Percentiles rank a stretch among this genome's conserved stretches.
phyloP scores from a whole-genome alignment of 805 yeast genomes.

The Saccharomycopsis fermentans region DNA sequence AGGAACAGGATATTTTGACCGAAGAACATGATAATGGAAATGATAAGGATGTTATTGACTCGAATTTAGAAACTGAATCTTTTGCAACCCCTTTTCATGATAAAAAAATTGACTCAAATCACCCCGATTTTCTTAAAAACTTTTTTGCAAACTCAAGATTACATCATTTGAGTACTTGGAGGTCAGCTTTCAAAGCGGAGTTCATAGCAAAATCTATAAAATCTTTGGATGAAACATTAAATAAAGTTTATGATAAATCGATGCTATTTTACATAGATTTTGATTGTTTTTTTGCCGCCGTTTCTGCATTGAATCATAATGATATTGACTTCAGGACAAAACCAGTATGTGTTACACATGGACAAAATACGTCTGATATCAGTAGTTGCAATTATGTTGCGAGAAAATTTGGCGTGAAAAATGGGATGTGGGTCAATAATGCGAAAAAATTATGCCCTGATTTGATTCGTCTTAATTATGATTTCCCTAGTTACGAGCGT shows the following conservation, averaged over 20 bases:
- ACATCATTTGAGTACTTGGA: conserved; percentile 86
- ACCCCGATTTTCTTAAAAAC: conserved; percentile 61
- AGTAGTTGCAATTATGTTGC: conserved; percentile 92
- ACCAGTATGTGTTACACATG: conserved; percentile 54
- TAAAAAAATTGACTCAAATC: conserved; percentile 45
- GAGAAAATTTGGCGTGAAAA: conserved; percentile 61
- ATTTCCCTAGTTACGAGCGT: conserved; percentile 61
- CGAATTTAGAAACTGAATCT: background rate
- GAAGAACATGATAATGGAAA: background rate
- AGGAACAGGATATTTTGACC: background rate
- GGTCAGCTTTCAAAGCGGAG: conserved; percentile 54
- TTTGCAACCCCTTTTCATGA: background rate
- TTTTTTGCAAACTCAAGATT: conserved; percentile 77
- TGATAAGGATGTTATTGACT: background rate
- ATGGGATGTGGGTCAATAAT: conserved; percentile 81
- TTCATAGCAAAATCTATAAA: conserved; percentile 42
- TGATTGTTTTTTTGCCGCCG: conserved; percentile 90
- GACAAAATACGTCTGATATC: conserved; percentile 54
- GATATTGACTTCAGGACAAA: conserved; percentile 38
- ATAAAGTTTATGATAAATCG: background rate
- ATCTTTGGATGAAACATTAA: conserved; percentile 11
- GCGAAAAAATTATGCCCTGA: conserved; percentile 63
- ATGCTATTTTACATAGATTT: conserved; percentile 76
- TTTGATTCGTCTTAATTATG: conserved; percentile 54
- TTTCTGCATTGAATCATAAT: conserved; percentile 52